phyloP scores from a whole-genome alignment of 352 stramenopile genomes.

The Phytophthora podocarpi region DNA sequence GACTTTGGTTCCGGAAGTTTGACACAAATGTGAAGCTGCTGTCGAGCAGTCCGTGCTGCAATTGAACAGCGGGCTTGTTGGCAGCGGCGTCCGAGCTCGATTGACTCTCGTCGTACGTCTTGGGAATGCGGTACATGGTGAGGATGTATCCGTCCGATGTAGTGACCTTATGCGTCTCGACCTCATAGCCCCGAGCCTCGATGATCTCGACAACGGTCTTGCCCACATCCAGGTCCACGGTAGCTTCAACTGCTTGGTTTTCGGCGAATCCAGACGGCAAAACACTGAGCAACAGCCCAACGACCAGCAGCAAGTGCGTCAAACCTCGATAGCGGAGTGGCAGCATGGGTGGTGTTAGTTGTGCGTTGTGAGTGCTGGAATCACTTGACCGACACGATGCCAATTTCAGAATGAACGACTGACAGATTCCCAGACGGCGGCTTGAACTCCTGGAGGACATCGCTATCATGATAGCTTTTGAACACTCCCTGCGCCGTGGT shows the following conservation, averaged over 20 bases:
- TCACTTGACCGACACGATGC: slow-evolving; percentile 1
- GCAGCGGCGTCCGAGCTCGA: slow-evolving; percentile 2
- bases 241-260: slow-evolving; percentile 22
- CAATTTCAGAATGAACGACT: slow-evolving; percentile 16
- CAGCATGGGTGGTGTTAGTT: background rate
- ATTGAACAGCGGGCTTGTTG: slow-evolving; percentile 50
- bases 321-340: background rate
- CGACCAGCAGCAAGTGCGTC: background rate
- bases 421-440: background rate
- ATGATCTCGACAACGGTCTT: slow-evolving; percentile 42
- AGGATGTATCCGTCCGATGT: slow-evolving; percentile 60
- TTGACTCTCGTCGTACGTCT: slow-evolving; percentile 47
- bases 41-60: slow-evolving; percentile 61
- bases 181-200: slow-evolving; percentile 43
- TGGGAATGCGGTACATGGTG: slow-evolving; percentile 59
- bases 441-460: background rate
- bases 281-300: slow-evolving; percentile 16
- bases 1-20: slow-evolving; percentile 54
- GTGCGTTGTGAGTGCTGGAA: background rate
- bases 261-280: slow-evolving; percentile 7
- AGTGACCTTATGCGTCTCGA: slow-evolving; percentile 54
- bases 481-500: no score
- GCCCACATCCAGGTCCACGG: slow-evolving; percentile 39
- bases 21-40: slow-evolving; percentile 56
- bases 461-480: background rate